These are phyloP conservation scores for Russula lepida DNA, from an alignment of 768 basidiomycete species.

Conservation along the genomic window DNA sequence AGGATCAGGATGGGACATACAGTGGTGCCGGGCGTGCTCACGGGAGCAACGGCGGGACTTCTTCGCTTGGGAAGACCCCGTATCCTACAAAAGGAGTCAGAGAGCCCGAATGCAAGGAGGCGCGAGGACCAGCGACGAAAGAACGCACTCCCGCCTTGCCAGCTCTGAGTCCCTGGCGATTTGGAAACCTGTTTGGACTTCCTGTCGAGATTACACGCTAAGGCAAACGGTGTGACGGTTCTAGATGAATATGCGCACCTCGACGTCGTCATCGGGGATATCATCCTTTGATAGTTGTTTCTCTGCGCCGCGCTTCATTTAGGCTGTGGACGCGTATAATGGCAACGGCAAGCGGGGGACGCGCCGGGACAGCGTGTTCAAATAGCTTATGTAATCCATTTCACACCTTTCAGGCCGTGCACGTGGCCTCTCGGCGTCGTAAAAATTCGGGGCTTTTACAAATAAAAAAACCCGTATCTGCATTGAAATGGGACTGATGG, in stretches of 20 bases:
- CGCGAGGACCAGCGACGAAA: not conserved
- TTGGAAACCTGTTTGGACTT: slow-evolving; percentile 40
- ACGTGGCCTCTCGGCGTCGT: too few relatives aligned
- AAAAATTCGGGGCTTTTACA: too few relatives aligned
- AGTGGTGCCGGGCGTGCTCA: slow-evolving; percentile 21
- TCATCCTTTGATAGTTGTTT: slow-evolving; percentile 57
- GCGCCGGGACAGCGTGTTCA: slow-evolving; percentile 5
- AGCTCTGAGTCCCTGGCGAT: slow-evolving; percentile 54
- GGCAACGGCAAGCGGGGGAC: not conserved
- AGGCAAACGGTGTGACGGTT: not conserved
- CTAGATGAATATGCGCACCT: slow-evolving; percentile 21
- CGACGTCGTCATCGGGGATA: slow-evolving; percentile 33
- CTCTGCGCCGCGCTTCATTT: slow-evolving; percentile 73
- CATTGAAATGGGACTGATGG: too few relatives aligned
- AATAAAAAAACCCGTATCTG: too few relatives aligned
- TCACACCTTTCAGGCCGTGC: not conserved
- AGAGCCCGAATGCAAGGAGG: not conserved
- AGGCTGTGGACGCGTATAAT: not conserved
- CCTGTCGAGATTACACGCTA: slow-evolving; percentile 27
- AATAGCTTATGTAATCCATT: not conserved
- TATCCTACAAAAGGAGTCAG: slow-evolving; percentile 39
- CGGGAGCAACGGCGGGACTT: slow-evolving; percentile 22
- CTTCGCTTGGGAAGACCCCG: slow-evolving; percentile 50
- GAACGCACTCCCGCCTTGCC: slow-evolving; percentile 47
- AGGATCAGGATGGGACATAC: slow-evolving; percentile 22